Evolutionary conservation across 2,329 filamentous ascomycete species (phyloP), one percentile per base, ranked within the genome.

Genomic region (Microcera coccophila): DNA sequence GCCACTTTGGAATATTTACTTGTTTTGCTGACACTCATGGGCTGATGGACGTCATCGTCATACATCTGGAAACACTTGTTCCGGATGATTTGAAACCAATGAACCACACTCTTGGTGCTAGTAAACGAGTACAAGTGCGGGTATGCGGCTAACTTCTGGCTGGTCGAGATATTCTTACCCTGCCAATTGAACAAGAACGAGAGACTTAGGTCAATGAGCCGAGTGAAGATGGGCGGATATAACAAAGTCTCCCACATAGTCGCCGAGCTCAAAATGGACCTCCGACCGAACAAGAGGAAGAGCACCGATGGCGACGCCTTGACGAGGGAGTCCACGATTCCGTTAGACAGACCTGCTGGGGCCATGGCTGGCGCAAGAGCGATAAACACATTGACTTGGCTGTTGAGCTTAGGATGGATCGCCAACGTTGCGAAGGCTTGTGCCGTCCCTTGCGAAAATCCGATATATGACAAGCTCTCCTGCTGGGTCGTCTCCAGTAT

Each of bases 21-120:
- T 41, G 78, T 78, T 4, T 82, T 82, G 17, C 78, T 79, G 28
- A 90, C 72, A 41, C 82, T 81, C 46, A 95, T 72, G 0, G 85
- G 85, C 20, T 84, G 84, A 44, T 90, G 86, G 1, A 93, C 79
- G 57, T 97, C 91, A 62, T 98, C 93, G 62, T 98, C 93, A 65
- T 90, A 97, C 87, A 98, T 96, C 66, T 98, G 93, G 65, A 98
- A 97, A 19, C 82, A 90, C 58, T 89, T 87, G 59, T 91, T 96
- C 52, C 93, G 85, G 58, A 98, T 98, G 62, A 98, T 96, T 63
- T 98, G 93, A 64, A 98, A 98, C 93, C 93, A 98, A 63, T 98
- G 93, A 0, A 98, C 93, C 8, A 98, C 90, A 16, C 85, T 90
- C 68, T 98, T 98, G 44, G 90, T 95, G 63, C 88, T 95, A 0